Evolutionary conservation across 805 yeast genomes (phyloP).

Genomic region (Nakazawaea ishiwadae): DNA sequence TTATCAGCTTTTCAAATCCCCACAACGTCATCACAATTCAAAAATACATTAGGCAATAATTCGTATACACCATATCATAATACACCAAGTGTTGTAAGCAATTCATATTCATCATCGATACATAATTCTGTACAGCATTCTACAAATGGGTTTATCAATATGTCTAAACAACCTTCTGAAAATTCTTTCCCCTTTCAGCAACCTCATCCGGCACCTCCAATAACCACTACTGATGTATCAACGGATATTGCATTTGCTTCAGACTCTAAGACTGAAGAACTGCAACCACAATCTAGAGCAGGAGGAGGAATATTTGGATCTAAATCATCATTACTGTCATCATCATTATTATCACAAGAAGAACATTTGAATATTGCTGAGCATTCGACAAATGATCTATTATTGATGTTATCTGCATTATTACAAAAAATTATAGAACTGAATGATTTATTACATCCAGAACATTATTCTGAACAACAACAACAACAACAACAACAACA

Average conservation of each 20-base stretch:
- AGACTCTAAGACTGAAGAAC: constrained; percentile 19
- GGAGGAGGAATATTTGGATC: constrained; percentile 14
- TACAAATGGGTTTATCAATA: constrained; percentile 16
- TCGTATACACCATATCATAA: constrained; percentile 35
- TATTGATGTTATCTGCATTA: constrained; percentile 80
- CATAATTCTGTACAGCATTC: not conserved
- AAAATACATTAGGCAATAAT: constrained; percentile 18
- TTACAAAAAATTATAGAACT: constrained; percentile 85
- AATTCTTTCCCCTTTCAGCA: constrained; percentile 15
- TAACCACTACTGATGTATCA: constrained; percentile 52
- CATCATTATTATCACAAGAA: constrained; percentile 22
- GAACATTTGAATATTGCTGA: constrained; percentile 73
- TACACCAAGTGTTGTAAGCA: constrained; percentile 43
- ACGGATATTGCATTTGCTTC: constrained; percentile 41
- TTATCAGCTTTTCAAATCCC: constrained; percentile 11
- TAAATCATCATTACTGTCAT: constrained; percentile 11
- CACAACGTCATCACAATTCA: constrained; percentile 24
- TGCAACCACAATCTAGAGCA: constrained; percentile 13
- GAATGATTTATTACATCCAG: constrained; percentile 78
- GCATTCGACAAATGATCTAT: constrained; percentile 74
- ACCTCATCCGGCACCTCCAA: constrained; percentile 38
- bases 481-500: constrained; percentile 15
- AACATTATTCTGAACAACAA: constrained; percentile 42
- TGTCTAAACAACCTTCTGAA: constrained; percentile 13
- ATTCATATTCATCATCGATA: constrained; percentile 22